Percentiles rank a stretch among this genome's conserved stretches.
Evolutionary conservation across 1,284 basidiomycete genomes (phyloP).

Genomic region (Amylostereum areolatum): DNA sequence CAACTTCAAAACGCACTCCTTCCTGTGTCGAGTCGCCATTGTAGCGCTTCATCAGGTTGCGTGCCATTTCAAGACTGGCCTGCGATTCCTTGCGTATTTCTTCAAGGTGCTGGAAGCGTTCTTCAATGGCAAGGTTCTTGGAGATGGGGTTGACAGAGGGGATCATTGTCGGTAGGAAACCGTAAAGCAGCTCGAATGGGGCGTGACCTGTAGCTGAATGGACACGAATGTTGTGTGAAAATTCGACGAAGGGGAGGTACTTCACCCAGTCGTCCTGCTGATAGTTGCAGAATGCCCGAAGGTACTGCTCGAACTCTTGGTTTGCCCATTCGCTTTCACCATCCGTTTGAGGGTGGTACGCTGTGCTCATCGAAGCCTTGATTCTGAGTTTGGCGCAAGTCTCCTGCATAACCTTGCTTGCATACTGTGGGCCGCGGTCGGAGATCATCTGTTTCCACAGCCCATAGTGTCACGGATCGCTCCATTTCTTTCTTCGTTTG

Average conservation of each 20-base stretch:
- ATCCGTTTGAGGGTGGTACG: not conserved
- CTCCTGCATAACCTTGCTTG: not conserved
- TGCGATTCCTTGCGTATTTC: not conserved
- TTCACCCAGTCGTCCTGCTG: not conserved
- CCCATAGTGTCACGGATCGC: too few relatives aligned
- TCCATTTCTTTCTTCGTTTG: too few relatives aligned
- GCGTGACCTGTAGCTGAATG: not conserved
- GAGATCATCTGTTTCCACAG: not conserved
- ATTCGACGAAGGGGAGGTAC: not conserved
- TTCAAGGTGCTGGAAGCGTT: not conserved
- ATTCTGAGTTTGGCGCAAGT: not conserved
- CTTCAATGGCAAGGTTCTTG: not conserved
- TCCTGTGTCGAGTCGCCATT: not conserved
- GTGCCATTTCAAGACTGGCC: not conserved
- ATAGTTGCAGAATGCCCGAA: not conserved
- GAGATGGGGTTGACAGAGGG: not conserved
- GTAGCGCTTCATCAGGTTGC: not conserved
- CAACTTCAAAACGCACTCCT: not conserved
- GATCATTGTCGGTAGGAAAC: not conserved
- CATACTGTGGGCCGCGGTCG: not conserved
- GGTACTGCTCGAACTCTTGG: not conserved
- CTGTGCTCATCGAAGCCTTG: not conserved
- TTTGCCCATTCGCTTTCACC: not conserved
- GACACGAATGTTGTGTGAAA: not conserved
- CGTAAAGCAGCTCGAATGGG: not conserved